Conservation (phyloP, 2,329 filamentous ascomycete genomes). For the Gnomoniopsis smithogilvyi region DNA sequence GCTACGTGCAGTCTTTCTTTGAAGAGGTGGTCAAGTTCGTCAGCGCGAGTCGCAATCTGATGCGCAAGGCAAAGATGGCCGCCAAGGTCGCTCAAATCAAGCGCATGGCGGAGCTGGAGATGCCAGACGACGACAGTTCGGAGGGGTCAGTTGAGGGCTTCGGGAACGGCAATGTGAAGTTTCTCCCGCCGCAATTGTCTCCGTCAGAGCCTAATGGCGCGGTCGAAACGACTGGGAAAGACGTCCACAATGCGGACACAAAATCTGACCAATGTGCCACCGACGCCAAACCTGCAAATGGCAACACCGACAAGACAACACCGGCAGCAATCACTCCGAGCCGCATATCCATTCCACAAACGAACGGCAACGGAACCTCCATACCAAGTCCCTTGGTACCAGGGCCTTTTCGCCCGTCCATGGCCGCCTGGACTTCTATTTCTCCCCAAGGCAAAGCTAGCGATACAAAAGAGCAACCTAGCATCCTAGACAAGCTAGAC, state of each 20-base stretch:
- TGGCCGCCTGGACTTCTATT: constrained; percentile 11
- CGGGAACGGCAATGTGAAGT: constrained; percentile 21
- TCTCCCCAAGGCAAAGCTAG: constrained; percentile 21
- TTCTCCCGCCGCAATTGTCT: neutral
- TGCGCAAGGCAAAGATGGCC: constrained; percentile 86
- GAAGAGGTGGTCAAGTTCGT: constrained; percentile 81
- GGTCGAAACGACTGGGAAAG: neutral
- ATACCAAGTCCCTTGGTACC: neutral
- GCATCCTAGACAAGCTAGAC: constrained; percentile 71
- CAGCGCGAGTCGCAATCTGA: constrained; percentile 73
- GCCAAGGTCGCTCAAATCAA: constrained; percentile 67
- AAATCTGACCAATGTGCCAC: constrained; percentile 22
- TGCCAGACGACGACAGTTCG: constrained; percentile 46
- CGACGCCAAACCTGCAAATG: constrained; percentile 22
- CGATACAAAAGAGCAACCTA: constrained; percentile 30
- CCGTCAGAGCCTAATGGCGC: neutral
- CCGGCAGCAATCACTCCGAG: constrained; percentile 18
- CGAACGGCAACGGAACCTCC: neutral
- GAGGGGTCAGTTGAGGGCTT: constrained; percentile 26
- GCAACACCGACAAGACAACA: neutral
- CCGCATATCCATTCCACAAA: neutral
- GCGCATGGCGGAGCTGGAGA: constrained; percentile 56
- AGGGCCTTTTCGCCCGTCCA: constrained; percentile 14
- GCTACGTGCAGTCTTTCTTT: constrained; percentile 77
- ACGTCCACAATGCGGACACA: constrained; percentile 1